A percentile compares a stretch with the other conserved stretches of the same genome.
Conservation (phyloP, 2,329 filamentous ascomycete species). For the Aspergillus hortae region DNA sequence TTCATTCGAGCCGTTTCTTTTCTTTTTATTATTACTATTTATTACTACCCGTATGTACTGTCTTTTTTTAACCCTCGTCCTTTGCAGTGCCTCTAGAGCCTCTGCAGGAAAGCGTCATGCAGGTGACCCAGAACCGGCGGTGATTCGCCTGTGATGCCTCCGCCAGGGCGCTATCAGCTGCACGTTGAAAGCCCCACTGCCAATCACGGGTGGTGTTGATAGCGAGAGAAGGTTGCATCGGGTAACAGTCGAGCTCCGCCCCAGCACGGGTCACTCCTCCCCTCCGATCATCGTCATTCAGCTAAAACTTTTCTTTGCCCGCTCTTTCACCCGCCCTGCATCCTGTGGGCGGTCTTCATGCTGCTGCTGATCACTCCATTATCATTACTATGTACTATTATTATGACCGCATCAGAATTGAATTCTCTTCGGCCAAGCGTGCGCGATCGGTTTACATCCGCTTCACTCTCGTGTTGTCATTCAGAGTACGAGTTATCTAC, state of each 20-base stretch:
- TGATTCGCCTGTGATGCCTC: slow-evolving; percentile 17
- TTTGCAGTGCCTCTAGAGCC: slow-evolving; percentile 10
- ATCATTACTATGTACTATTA: slow-evolving; percentile 5
- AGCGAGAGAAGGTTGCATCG: not conserved
- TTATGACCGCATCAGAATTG: slow-evolving; percentile 6
- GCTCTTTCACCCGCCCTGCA: slow-evolving; percentile 12
- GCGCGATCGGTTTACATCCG: slow-evolving; percentile 15
- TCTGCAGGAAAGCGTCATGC: slow-evolving; percentile 20
- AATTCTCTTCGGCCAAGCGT: slow-evolving; percentile 7
- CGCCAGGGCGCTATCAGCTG: slow-evolving; percentile 23
- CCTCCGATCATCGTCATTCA: not conserved
- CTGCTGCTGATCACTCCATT: not conserved
- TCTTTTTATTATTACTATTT: not conserved
- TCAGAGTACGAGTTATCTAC: no score
- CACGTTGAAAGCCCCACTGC: slow-evolving; percentile 13
- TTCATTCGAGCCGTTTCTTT: not conserved
- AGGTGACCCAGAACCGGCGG: slow-evolving; percentile 10
- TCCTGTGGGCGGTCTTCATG: not conserved
- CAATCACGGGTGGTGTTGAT: slow-evolving; percentile 12
- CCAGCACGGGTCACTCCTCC: slow-evolving; percentile 7
- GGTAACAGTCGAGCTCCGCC: not conserved
- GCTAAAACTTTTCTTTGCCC: not conserved
- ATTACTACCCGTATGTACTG: no score
- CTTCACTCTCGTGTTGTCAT: not conserved
- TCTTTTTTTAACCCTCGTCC: slow-evolving; percentile 2